Conservation (phyloP, 73 alveolate species). For the Durusdinium trenchii region DNA sequence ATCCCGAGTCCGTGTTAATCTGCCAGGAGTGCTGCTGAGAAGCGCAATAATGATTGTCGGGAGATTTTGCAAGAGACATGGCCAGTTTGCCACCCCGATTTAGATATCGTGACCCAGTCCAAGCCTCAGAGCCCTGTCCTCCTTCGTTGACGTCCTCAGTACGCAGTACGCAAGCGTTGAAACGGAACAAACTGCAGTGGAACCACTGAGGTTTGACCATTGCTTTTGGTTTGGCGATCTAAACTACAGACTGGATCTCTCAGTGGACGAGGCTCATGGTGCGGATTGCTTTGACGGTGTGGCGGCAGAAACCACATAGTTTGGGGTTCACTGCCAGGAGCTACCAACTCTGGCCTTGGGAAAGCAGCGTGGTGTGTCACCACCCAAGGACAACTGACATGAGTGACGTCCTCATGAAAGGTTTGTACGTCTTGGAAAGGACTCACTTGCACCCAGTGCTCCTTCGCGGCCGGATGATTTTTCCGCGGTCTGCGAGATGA, state of each 20-base stretch:
- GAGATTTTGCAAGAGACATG: constrained; percentile 89
- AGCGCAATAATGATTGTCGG: constrained; percentile 90
- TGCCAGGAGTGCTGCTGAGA: constrained; percentile 66
- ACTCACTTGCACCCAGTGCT: background rate
- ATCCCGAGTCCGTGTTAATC: too few species aligned
- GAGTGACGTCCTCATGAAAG: background rate
- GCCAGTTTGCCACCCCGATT: constrained; percentile 82
- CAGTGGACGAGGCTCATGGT: background rate
- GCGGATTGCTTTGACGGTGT: too few species aligned
- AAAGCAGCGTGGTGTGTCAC: background rate
- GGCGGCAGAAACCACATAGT: too few species aligned
- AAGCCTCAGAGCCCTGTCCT: background rate
- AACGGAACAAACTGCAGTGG: background rate
- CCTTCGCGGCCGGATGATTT: constrained; percentile 73
- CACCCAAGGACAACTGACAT: background rate
- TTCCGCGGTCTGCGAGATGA: constrained; percentile 27
- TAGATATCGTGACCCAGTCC: constrained; percentile 42
- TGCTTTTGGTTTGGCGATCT: constrained; percentile 95
- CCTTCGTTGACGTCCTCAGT: background rate
- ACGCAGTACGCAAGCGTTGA: background rate
- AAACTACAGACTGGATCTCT: constrained; percentile 69
- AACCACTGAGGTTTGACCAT: constrained; percentile 65
- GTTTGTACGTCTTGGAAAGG: background rate
- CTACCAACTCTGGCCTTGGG: constrained; percentile 73
- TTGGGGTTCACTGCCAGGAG: too few species aligned